Conservation (phyloP, 2,329 filamentous ascomycete species). For the Sporothrix brunneoviolacea region DNA sequence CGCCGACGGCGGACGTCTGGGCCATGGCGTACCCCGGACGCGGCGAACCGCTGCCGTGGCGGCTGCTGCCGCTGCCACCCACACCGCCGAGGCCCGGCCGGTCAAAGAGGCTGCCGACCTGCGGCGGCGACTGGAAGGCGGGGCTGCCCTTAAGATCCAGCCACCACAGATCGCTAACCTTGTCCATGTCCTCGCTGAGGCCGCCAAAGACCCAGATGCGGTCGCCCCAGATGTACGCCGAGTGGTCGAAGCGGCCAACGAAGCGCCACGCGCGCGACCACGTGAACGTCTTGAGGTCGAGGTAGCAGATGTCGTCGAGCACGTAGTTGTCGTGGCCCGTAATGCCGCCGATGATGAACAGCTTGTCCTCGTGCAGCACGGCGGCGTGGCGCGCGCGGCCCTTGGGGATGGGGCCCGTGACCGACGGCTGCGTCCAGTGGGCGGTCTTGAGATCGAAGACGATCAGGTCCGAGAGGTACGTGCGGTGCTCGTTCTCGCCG, state of each 20-base stretch:
- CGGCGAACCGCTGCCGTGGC: slow-evolving; percentile 34
- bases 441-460: slow-evolving; percentile 92
- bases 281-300: slow-evolving; percentile 94
- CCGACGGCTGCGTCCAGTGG: slow-evolving; percentile 88
- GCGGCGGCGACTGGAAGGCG: slow-evolving; percentile 67
- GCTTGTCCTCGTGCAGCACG: slow-evolving; percentile 89
- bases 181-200: slow-evolving; percentile 92
- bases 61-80: slow-evolving; percentile 21
- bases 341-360: slow-evolving; percentile 94
- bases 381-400: slow-evolving; percentile 90
- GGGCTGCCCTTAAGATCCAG: slow-evolving; percentile 87
- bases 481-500: slow-evolving; percentile 94
- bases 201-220: slow-evolving; percentile 96
- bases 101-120: slow-evolving; percentile 41
- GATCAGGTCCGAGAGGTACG: slow-evolving; percentile 91
- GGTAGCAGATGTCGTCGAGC: slow-evolving; percentile 90
- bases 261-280: slow-evolving; percentile 97
- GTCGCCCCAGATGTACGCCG: slow-evolving; percentile 85
- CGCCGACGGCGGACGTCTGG: slow-evolving; percentile 45
- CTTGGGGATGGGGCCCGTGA: slow-evolving; percentile 77
- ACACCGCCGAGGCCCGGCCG: slow-evolving; percentile 25
- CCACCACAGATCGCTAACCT: slow-evolving; percentile 95
- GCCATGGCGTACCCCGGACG: slow-evolving; percentile 44
- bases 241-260: slow-evolving; percentile 89
- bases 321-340: slow-evolving; percentile 89